Conservation (phyloP, 2,329 filamentous ascomycete genomes). For the Coniochaeta sp. region DNA sequence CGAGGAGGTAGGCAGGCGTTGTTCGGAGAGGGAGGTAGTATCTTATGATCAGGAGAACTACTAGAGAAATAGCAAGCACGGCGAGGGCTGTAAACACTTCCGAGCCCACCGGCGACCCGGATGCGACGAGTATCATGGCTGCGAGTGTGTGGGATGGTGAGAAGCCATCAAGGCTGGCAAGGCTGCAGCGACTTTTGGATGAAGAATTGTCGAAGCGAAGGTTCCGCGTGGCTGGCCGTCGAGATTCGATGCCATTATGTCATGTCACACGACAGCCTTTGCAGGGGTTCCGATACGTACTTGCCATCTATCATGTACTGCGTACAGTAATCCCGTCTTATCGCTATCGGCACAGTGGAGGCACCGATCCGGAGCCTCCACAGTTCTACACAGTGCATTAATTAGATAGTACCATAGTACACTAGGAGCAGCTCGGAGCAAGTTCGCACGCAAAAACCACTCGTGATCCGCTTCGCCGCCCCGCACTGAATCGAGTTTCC, state of each 20-base stretch:
- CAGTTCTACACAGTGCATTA: too few relatives aligned
- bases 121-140: slow-evolving; percentile 10
- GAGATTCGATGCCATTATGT: not conserved
- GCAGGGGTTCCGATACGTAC: too few relatives aligned
- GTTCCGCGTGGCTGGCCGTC: not conserved
- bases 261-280: not conserved
- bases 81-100: slow-evolving; percentile 69
- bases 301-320: not conserved
- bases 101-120: slow-evolving; percentile 61
- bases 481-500: not conserved
- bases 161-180: slow-evolving; percentile 2
- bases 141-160: slow-evolving; percentile 5
- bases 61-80: slow-evolving; percentile 63
- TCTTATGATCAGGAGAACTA: slow-evolving; percentile 77
- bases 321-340: not conserved
- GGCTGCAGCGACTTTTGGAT: not conserved
- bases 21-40: slow-evolving; percentile 85
- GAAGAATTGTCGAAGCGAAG: not conserved
- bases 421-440: not conserved
- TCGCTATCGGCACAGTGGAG: not conserved
- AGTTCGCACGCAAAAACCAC: too few relatives aligned
- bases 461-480: too few relatives aligned
- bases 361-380: not conserved
- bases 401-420: too few relatives aligned
- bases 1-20: slow-evolving; percentile 80